Evolutionary conservation across 441 rosid genomes (phyloP).

Genomic region (Kokia cookei): DNA sequence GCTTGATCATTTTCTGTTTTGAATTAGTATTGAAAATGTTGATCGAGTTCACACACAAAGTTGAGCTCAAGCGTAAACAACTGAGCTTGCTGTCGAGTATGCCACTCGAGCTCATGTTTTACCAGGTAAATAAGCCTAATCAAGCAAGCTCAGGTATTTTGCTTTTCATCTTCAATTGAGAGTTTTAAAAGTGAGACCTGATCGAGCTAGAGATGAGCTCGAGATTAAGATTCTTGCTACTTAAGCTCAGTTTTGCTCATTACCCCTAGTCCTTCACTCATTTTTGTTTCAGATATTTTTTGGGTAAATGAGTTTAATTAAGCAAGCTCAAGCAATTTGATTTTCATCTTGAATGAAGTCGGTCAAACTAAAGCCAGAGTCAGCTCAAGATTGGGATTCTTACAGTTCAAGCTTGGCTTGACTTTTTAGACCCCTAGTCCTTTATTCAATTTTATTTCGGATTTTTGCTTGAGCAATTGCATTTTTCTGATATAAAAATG

Average conservation of each 20-base stretch:
- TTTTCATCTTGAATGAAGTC: background rate
- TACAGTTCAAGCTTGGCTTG: background rate
- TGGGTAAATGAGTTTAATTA: background rate
- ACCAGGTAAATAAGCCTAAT: background rate
- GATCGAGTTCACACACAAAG: background rate
- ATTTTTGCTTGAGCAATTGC: background rate
- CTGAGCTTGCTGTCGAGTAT: background rate
- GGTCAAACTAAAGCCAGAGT: background rate
- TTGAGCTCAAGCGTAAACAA: background rate
- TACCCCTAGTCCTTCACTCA: background rate
- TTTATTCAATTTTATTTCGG: background rate
- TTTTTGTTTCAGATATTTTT: background rate
- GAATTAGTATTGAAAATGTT: background rate
- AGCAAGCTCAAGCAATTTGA: background rate
- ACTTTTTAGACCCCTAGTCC: background rate
- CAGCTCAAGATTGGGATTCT: background rate
- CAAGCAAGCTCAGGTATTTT: background rate
- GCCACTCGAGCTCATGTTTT: background rate
- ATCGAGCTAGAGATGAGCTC: background rate
- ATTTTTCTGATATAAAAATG: background rate
- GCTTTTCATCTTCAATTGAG: background rate
- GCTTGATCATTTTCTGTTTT: background rate
- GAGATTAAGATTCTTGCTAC: background rate
- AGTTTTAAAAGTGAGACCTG: background rate
- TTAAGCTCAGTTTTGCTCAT: background rate